Evolutionary conservation across 139 green algal genomes (phyloP), one percentile per base, ranked within the genome.

Genomic region (Volvox africanus): DNA sequence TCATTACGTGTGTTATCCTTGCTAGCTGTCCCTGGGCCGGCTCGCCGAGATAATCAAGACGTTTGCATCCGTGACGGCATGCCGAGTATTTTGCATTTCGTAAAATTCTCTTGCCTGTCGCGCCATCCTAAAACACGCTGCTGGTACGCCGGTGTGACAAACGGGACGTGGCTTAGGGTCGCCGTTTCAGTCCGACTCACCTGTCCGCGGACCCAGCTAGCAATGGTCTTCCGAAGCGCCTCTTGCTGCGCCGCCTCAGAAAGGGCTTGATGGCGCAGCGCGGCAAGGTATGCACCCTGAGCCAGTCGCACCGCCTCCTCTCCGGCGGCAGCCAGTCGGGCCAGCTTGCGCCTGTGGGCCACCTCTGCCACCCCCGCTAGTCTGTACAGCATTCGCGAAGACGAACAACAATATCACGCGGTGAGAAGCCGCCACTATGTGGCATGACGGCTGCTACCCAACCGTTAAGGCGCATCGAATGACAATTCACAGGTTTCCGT

Each of bases 251-350:
- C 78, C 35, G 92, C 92, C 85, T 94, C 92, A 24, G 68, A 77
- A 13, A 55, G 26, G 12, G 92, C 92, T 18, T 17, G 77, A 21
- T 75, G 68, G 20, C 91, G 77, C 28, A 93, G 91, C 17, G 30
- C 17, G 18, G 77, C 65, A 30, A 93, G 62, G 80, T 89, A 69
- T 17, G 91, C 86, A 9, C 26, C 78, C 91, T 91, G 86, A 19
- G 86, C 91, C 3, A 81, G 78, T 16, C 91, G 86, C 79, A 93
- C 68, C 50, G 86, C 91, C 80, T 93, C 91, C 86, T 93, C 76
- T 33, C 91, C 82, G 55, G 85, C 91, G 0, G 91, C 91, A 1
- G 91, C 91, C 44, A 93, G 26, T 17, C 87, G 91, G 3, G 76
- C 80, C 65, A 92, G 65, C 87, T 83, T 90, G 36, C 84, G 78